Base-by-base conservation (phyloP, 495 filamentous ascomycete species). In the Aspergillus cristatus region DNA sequence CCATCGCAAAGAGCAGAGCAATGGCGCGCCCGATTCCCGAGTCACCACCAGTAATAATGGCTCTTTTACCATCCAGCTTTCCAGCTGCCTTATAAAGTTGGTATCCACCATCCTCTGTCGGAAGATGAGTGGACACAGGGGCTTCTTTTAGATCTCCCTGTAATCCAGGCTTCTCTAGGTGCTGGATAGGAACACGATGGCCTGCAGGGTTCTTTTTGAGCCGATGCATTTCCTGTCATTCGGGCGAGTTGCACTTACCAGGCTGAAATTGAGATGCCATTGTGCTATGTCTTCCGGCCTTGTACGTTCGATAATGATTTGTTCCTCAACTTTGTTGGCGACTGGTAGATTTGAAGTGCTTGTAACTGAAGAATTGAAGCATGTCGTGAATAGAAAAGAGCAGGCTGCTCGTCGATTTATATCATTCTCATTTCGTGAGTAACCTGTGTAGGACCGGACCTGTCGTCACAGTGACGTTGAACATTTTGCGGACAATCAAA, bases 41-140 rank as follows among this genome's bases (percentile, higher is more conserved):
- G 53, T 91, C 85, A 11, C 86, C 86, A 12, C 85, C 84, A 1
- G 84, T 89, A 47, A 91, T 91, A 24, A 91, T 58, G 15, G 84
- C 84, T 15, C 76, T 81, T 56, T 82, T 84, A 42, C 75, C 81
- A 40, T 65, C 49, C 1, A 91, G 71, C 61, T 94, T 94, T 26
- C 78, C 80, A 8, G 86, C 82, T 10, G 85, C 75, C 57, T 78
- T 79, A 64, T 91, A 91, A 36, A 70, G 75, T 47, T 84, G 76
- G 57, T 78, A 84, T 11, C 79, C 79, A 35, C 76, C 76, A 25
- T 81, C 72, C 28, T 78, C 72, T 5, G 79, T 78, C 1, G 86
- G 84, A 11, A 91, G 48, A n/a, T 81, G 62, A 28, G 76, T 77
- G 18, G 71, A 76, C 18, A 70, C 60, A 1, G 86, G 80, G 35